Conservation (phyloP, 164 flowering plant species). For the Dillenia turbinata region DNA sequence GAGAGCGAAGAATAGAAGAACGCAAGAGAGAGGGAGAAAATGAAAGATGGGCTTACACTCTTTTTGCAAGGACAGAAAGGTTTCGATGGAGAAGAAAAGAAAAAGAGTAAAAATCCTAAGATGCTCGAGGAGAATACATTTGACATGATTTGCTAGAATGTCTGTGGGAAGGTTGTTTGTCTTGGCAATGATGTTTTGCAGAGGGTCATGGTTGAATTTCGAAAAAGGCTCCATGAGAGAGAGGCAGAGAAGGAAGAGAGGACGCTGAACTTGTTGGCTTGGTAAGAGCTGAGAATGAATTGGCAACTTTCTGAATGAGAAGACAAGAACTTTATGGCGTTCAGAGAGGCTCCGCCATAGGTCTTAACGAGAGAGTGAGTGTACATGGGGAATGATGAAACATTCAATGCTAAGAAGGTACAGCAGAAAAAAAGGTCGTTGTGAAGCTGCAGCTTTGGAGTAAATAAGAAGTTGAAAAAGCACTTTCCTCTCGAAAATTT, state of each 20-base stretch:
- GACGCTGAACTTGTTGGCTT: no score
- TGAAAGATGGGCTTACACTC: conserved; percentile 23
- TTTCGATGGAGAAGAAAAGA: conserved; percentile 16
- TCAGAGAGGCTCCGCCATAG: no score
- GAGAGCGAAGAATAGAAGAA: conserved; percentile 16
- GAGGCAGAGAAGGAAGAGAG: not conserved
- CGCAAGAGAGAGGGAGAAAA: conserved; percentile 6
- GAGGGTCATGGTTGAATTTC: conserved; percentile 8
- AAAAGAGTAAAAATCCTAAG: conserved; percentile 13
- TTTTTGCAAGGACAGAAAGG: conserved; percentile 12
- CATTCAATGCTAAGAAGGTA: no score
- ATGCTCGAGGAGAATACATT: conserved; percentile 4
- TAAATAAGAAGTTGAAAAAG: no score
- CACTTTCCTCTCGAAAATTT: no score
- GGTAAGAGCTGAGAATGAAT: no score
- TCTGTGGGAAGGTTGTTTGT: not conserved
- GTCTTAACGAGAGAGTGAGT: no score
- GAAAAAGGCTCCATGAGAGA: conserved; percentile 12
- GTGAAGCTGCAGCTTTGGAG: no score
- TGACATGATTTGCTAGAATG: conserved; percentile 8
- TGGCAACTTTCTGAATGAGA: no score
- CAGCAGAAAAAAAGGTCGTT: no score
- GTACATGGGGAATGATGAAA: no score
- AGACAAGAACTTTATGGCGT: no score
- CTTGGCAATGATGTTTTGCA: not conserved